Evolutionary conservation across 1,284 basidiomycete genomes (phyloP).

Genomic region (Leccinum pallidistipes): DNA sequence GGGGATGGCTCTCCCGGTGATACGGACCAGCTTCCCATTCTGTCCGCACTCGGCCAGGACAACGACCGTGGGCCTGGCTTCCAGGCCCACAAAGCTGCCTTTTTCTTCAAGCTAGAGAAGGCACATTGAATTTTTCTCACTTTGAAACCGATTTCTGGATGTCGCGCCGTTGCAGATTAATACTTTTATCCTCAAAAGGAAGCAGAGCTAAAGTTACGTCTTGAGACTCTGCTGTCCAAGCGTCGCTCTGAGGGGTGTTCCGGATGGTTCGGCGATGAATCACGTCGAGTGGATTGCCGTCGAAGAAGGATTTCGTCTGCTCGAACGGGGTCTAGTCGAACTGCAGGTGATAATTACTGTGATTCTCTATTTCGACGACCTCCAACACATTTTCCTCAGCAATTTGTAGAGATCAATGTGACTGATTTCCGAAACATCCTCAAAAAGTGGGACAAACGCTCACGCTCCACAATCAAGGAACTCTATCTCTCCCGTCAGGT

Average conservation of each 20-base stretch:
- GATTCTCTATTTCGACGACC: constrained; percentile 20
- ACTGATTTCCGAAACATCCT: constrained; percentile 97
- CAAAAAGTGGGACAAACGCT: constrained; percentile 99
- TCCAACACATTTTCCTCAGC: constrained; percentile 46
- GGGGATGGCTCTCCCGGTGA: constrained; percentile 25
- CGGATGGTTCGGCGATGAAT: constrained; percentile 31
- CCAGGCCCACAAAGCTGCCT: constrained; percentile 94
- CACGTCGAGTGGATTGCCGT: constrained; percentile 91
- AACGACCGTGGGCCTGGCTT: constrained; percentile 74
- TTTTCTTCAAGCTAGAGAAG: constrained; percentile 89
- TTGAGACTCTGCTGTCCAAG: too few relatives aligned
- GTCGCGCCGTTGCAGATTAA: too few relatives aligned
- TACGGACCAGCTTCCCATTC: constrained; percentile 52
- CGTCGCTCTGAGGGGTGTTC: too few relatives aligned
- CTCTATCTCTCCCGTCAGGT: constrained; percentile 96
- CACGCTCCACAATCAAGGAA: constrained; percentile 93
- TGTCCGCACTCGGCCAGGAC: constrained; percentile 60
- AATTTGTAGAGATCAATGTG: constrained; percentile 98
- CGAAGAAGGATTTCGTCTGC: constrained; percentile 93
- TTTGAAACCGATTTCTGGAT: too few relatives aligned
- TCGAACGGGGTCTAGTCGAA: constrained; percentile 96
- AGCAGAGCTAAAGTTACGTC: too few relatives aligned
- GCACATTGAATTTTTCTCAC: too few relatives aligned
- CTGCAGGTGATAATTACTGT: constrained; percentile 67
- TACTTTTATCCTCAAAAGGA: too few relatives aligned